Base-by-base conservation (phyloP, 1,284 basidiomycete genomes). In the Earliella scabrosa region DNA sequence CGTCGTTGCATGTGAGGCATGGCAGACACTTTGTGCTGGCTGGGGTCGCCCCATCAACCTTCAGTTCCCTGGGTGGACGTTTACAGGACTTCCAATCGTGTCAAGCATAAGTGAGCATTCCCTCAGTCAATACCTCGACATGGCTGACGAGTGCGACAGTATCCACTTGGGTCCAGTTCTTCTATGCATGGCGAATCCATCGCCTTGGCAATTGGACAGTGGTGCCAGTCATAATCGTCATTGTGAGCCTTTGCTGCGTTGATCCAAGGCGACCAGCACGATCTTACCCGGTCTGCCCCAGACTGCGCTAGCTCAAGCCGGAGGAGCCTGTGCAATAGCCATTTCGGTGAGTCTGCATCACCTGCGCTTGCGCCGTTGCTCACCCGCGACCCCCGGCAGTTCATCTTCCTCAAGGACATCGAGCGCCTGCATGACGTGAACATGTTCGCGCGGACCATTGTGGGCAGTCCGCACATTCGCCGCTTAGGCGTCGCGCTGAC, bases 181-280 rank as follows among this genome's bases (percentile, higher is more conserved):
- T 53, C 45, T 53, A 47, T 21, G 52, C 52, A 7, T 47, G 45
- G 44, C 26, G 52, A n/a, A 53, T 53, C 31, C 35, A 47, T 38
- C 52, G 36, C 29, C 45, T 53, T n/a, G 38, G 52, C 27, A 41
- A 18, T 26, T 53, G 52, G 52, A 39, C 29, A 21, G 21, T 53
- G 7, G 21, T 53, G 13, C 52, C 52, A 13, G 2, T 47, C 21
- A 34, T 53, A 10, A 47, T 53, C 38, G 35, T 53, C 2, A 47
- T 53, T 26, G 52, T 53, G 11, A 40, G 52, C 18, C 38, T 44
- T n/a, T 10, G 10, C 31, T 27, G 23, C 10, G 13, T 13, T 29
- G 27, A 10, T 4, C 20, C 14, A 6, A 7, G 7, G 20, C 26
- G 11, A 35, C 16, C n/a, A 14, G 23, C 20, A 31, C 35, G 16